Evolutionary conservation across 345 rosid species (phyloP).

Genomic region (Erucastrum elatum): DNA sequence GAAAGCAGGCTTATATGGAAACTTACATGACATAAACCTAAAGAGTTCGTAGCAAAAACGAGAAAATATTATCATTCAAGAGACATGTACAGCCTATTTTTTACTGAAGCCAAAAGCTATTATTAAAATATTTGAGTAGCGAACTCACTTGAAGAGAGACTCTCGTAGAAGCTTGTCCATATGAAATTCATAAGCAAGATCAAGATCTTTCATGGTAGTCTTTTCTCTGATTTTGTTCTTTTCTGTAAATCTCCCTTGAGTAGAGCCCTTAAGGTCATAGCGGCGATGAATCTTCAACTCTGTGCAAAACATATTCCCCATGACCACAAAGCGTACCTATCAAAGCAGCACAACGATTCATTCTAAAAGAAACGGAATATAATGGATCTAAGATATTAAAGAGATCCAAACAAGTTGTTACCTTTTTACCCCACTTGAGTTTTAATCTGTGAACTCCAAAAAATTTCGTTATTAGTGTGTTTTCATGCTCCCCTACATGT

Average conservation of each 20-base stretch:
- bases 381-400: slow-evolving; percentile 5
- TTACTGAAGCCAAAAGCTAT: too few species aligned
- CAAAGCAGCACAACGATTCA: slow-evolving; percentile 36
- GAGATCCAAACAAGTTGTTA: slow-evolving; percentile 34
- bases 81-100: too few species aligned
- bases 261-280: slow-evolving; percentile 92
- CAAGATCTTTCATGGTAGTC: slow-evolving; percentile 88
- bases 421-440: slow-evolving; percentile 79
- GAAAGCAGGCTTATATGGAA: too few species aligned
- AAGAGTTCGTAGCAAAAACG: too few species aligned
- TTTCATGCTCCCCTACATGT: slow-evolving; percentile 75
- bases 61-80: too few species aligned
- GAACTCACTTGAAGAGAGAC: slow-evolving; percentile 75
- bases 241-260: slow-evolving; percentile 77
- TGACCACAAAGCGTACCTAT: slow-evolving; percentile 95
- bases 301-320: slow-evolving; percentile 99
- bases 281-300: slow-evolving; percentile 87
- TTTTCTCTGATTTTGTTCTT: slow-evolving; percentile 62
- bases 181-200: slow-evolving; percentile 74
- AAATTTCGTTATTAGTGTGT: slow-evolving; percentile 90
- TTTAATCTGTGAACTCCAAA: slow-evolving; percentile 88
- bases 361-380: slow-evolving; percentile 5
- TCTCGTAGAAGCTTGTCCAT: slow-evolving; percentile 87
- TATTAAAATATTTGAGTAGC: not conserved
- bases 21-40: too few species aligned